Conservation (phyloP, 345 rosid genomes). For the Sonneratia alba region DNA sequence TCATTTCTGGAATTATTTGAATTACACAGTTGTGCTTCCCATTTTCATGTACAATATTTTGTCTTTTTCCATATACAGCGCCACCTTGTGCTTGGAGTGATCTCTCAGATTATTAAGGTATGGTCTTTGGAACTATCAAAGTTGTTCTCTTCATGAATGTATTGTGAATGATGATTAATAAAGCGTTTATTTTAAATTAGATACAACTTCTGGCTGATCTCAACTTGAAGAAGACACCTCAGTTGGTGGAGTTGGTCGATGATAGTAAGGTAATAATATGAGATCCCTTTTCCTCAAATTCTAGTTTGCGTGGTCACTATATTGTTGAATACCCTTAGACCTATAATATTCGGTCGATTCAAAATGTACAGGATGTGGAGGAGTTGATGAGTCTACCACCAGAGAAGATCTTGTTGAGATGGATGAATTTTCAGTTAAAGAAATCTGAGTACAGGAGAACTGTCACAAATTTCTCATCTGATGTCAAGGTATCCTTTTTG, state of each 20-base stretch:
- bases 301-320: background rate
- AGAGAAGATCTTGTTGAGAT: conserved; percentile 84
- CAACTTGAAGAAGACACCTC: conserved; percentile 96
- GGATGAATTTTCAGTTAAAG: conserved; percentile 96
- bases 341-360: conserved; percentile 2
- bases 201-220: conserved; percentile 97
- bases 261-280: conserved; percentile 61
- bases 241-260: conserved; percentile 79
- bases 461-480: conserved; percentile 87
- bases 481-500: conserved; percentile 57
- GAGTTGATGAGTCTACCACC: conserved; percentile 98
- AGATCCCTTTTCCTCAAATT: background rate
- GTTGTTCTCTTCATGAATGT: background rate
- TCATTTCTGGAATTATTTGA: background rate
- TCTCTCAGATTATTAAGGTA: conserved; percentile 95
- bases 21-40: conserved; percentile 2
- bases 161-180: background rate
- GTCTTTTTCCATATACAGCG: conserved; percentile 46
- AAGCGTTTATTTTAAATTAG: conserved; percentile 17
- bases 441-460: conserved; percentile 67
- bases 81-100: conserved; percentile 93
- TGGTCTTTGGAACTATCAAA: conserved; percentile 2
- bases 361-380: conserved; percentile 71
- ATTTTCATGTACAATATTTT: background rate
- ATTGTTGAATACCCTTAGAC: conserved; percentile 2